Evolutionary conservation across 129 eudicot genomes (phyloP), one percentile per base, ranked within the genome.

Genomic region (Dittrichia graveolens): DNA sequence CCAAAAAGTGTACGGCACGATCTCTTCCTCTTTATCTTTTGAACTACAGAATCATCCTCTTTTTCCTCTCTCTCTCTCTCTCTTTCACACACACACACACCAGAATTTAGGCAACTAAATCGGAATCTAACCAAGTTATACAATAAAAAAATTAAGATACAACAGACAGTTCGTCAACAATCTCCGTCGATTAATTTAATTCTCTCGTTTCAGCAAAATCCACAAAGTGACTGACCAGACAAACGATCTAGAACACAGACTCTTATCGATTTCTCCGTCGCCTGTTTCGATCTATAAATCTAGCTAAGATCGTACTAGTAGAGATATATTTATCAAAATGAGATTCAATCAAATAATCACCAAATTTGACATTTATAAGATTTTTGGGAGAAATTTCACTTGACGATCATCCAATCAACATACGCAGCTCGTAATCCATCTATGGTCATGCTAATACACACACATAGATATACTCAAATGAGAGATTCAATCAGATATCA

Each of bases 1-100:
- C 72, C 67, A 57, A 45, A 56, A 59, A 59, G 35, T 40, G 80
- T 76, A 76, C 74, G 74, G 68, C 3, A 15, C 80, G 8, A 45
- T 66, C 58, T 72, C 45, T 47, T 73, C 61, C 69, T 38, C 40
- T 61, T 73, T 61, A 42, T 45, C 42, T 73, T 73, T 10, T 37
- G 12, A 41, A 62, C 77, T 55, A 69, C 63, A 52, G n/a, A 9
- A 73, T 61, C 77, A 15, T 61, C 18, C 50, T 46, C 12, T 46
- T 61, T 35, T 41, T 41, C 40, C 52, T 34, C 3, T 35, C 41
- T 24, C 31, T 24, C 31, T 24, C 31, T 24, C 31, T 24, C 31
- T 24, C 31, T n/a, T n/a, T n/a, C 31, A 24, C 31, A 24, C 31
- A 24, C 31, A 24, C 31, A 24, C 54, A 47, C 61, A 14, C 4